Evolutionary conservation across 2,329 filamentous ascomycete species (phyloP).

Genomic region (Pyrenochaeta sp.): DNA sequence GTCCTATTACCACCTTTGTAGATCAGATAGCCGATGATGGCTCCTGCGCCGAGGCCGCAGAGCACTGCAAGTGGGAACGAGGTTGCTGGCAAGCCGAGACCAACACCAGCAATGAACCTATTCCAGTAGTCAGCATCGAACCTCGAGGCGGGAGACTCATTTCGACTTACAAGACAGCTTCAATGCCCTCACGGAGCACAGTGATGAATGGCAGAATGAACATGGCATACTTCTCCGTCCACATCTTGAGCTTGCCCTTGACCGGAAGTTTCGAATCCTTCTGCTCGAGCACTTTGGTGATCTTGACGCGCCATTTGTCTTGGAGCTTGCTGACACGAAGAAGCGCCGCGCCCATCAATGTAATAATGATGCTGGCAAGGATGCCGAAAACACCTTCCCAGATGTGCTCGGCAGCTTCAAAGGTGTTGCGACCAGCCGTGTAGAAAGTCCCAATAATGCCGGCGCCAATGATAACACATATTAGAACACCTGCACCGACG

Average conservation of each 20-base stretch:
- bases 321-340: slow-evolving; percentile 84
- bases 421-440: slow-evolving; percentile 71
- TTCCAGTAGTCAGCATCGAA: background rate
- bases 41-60: slow-evolving; percentile 73
- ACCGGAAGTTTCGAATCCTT: slow-evolving; percentile 54
- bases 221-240: slow-evolving; percentile 82
- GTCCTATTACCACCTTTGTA: slow-evolving; percentile 77
- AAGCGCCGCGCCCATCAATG: slow-evolving; percentile 79
- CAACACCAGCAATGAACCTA: slow-evolving; percentile 82
- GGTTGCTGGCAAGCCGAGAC: slow-evolving; percentile 76
- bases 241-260: slow-evolving; percentile 65
- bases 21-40: slow-evolving; percentile 73
- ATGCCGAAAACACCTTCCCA: slow-evolving; percentile 84
- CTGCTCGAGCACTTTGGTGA: slow-evolving; percentile 72
- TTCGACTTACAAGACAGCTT: slow-evolving; percentile 71
- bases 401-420: slow-evolving; percentile 74
- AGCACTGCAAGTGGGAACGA: slow-evolving; percentile 82
- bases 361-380: slow-evolving; percentile 80
- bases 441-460: slow-evolving; percentile 77
- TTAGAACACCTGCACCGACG: slow-evolving; percentile 66
- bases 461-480: slow-evolving; percentile 70
- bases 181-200: slow-evolving; percentile 84
- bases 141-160: background rate
- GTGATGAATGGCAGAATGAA: slow-evolving; percentile 88
- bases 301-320: slow-evolving; percentile 87